Evolutionary conservation across 352 stramenopile genomes (phyloP), one percentile per base, ranked within the genome.

Genomic region (Pythium diclinum): DNA sequence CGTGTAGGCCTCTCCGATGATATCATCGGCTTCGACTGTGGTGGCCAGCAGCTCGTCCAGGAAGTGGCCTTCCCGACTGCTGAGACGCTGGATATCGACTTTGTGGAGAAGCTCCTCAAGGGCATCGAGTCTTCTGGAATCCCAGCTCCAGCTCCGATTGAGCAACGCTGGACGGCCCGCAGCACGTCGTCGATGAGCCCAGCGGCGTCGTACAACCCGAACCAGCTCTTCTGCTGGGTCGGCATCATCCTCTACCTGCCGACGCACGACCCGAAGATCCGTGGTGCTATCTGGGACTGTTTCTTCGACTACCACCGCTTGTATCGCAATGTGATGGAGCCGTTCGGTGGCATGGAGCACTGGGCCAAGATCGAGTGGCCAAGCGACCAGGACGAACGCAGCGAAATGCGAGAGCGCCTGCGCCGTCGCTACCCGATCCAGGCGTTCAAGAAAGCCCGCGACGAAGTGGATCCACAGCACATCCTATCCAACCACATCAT

Each of bases 21-120:
- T 67, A 93, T 99, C 56, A 92, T 99, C 42, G 96, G 97, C 54
- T 99, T 99, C 74, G 97, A 99, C 82, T 99, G 97, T 72, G 97
- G 97, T 48, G 97, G 97, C 19, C 88, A 99, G 76, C 97, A 99
- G 78, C 97, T 97, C 73, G 97, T 99, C 4, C 92, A 95, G 49
- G 97, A 99, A 80, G 94, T 99, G 11, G 94, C 88, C 17, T 98
- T 99, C 55, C 92, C 95, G 32, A 92, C 81, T 68, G 59, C 69
- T 52, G 83, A 68, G 23, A 93, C 72, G 36, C 56, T 84, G 21
- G 97, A 98, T 48, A 87, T 98, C 9, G 81, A 97, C 55, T 99
- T 98, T 65, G 91, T 99, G 73, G 76, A 96, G 64, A 78, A 94
- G 23, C 74, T 99, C 16, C 76, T 99, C 9, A 67, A 85, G 66